A percentile compares a stretch with the other conserved stretches of the same genome.
phyloP scores from a whole-genome alignment of 257 asterid species.

The Jacaranda copaia region DNA sequence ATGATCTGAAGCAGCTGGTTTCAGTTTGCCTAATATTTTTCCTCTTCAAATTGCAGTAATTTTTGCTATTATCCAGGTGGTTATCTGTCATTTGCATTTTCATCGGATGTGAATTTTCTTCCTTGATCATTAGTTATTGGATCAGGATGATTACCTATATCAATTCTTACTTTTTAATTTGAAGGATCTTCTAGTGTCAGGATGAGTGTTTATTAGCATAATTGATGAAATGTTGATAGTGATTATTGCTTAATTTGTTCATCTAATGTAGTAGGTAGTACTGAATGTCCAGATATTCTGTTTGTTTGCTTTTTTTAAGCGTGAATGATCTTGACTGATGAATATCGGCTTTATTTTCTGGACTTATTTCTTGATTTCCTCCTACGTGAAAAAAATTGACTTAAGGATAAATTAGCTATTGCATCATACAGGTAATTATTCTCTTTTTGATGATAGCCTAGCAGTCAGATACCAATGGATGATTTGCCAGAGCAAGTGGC shows the following conservation, averaged over 20 bases:
- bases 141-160: neutral
- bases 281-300: neutral
- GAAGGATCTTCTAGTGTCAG: constrained; percentile 11
- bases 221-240: neutral
- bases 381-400: neutral
- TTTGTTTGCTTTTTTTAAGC: neutral
- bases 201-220: neutral
- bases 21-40: neutral
- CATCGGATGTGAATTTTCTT: constrained; percentile 5
- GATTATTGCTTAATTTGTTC: neutral
- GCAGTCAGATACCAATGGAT: constrained; percentile 58
- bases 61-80: neutral
- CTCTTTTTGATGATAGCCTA: constrained; percentile 1
- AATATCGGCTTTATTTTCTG: neutral
- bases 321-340: neutral
- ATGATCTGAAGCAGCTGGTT: neutral
- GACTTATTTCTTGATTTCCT: neutral
- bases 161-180: neutral
- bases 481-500: constrained; percentile 75
- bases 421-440: constrained; percentile 31
- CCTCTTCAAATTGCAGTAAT: neutral
- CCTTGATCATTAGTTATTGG: constrained; percentile 15
- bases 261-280: neutral
- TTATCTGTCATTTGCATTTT: constrained; percentile 20
- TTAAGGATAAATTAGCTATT: neutral